Percentiles rank a stretch among this genome's conserved stretches.
phyloP scores from a whole-genome alignment of 768 basidiomycete species.

The Agrocybe pediades region DNA sequence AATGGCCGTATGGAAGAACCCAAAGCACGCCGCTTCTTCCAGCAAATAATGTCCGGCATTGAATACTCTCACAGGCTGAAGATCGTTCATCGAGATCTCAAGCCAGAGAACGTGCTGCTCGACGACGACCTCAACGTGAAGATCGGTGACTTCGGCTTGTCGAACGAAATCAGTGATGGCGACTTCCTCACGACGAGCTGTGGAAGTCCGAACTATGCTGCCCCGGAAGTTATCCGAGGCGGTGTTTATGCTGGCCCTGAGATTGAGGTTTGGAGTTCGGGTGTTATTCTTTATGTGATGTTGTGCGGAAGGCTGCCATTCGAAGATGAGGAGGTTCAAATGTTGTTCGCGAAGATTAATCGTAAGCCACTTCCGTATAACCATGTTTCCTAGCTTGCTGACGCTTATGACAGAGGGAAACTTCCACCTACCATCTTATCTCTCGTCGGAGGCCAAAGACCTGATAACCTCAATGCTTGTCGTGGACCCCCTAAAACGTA shows the following conservation, averaged over 20 bases:
- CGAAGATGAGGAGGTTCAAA: conserved; percentile 95
- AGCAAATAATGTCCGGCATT: conserved; percentile 96
- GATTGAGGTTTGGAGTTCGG: conserved; percentile 98
- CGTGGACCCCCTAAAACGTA: conserved; percentile 93
- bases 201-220: conserved; percentile 98
- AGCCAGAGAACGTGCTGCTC: conserved; percentile 93
- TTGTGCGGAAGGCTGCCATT: conserved; percentile 94
- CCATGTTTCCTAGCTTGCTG: conserved; percentile 10
- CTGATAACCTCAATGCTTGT: conserved; percentile 90
- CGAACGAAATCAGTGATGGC: conserved; percentile 94
- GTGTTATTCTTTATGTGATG: conserved; percentile 99
- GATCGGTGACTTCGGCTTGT: conserved; percentile 98
- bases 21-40: conserved; percentile 92
- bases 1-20: conserved; percentile 89
- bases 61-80: conserved; percentile 96
- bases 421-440: conserved; percentile 81
- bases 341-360: conserved; percentile 92
- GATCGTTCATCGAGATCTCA: conserved; percentile 97
- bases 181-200: conserved; percentile 97
- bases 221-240: conserved; percentile 96
- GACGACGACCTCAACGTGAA: conserved; percentile 90
- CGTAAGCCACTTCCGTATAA: conserved; percentile 45
- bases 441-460: conserved; percentile 74
- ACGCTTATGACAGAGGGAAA: conserved; percentile 66
- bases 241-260: conserved; percentile 96